Conservation (phyloP, 192 early-diverging fungal genomes). For the Borealophlyctis nickersoniae region DNA sequence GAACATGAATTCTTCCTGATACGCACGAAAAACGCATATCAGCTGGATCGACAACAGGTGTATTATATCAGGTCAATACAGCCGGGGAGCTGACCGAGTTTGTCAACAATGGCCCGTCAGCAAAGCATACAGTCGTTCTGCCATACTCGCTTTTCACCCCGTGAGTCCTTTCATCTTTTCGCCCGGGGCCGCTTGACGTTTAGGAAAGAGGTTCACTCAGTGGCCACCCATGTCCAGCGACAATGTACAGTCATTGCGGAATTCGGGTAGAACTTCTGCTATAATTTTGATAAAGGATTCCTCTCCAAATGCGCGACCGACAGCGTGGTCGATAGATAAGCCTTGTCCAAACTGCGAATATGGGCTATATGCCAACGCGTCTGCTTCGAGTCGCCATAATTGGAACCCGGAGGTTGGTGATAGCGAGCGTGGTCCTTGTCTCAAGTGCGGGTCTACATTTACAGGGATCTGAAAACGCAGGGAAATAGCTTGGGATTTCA, state of each 20-base stretch:
- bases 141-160: conserved; percentile 58
- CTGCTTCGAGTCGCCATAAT: conserved; percentile 37
- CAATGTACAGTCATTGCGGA: conserved; percentile 42
- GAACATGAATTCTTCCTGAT: neutral
- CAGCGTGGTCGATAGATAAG: conserved; percentile 52
- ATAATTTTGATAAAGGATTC: conserved; percentile 47
- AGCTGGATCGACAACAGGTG: conserved; percentile 38
- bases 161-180: conserved; percentile 32
- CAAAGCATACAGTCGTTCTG: conserved; percentile 58
- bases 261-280: conserved; percentile 51
- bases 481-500: conserved; percentile 56
- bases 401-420: conserved; percentile 66
- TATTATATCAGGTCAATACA: conserved; percentile 52
- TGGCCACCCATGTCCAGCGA: conserved; percentile 26
- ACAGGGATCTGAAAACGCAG: conserved; percentile 30
- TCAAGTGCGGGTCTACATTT: neutral
- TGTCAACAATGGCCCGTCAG: conserved; percentile 22
- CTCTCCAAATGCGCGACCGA: conserved; percentile 29
- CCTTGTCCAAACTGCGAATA: conserved; percentile 68
- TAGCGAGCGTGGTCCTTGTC: neutral
- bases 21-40: conserved; percentile 26
- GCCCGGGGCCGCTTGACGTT: neutral
- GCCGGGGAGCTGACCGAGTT: conserved; percentile 51
- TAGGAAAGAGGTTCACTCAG: neutral
- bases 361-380: conserved; percentile 60